Evolutionary conservation across 306 rosid species (phyloP).

Genomic region (Quercus glauca): DNA sequence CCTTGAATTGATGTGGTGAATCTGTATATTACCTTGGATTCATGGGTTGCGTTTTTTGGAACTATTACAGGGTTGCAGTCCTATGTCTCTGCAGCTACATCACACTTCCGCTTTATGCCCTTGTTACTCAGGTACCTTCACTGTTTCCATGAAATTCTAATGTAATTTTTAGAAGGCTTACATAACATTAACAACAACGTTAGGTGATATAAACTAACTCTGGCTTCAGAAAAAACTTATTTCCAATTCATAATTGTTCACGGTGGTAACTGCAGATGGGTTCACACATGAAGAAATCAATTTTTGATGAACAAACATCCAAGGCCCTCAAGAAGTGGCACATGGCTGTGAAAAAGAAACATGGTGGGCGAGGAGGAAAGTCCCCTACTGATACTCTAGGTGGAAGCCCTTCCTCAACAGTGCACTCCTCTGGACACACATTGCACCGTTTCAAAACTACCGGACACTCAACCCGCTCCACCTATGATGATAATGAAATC

Average conservation of each 20-base stretch:
- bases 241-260: background rate
- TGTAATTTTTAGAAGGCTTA: background rate
- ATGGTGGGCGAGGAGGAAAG: conserved; percentile 36
- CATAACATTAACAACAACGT: background rate
- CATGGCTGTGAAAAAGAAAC: conserved; percentile 66
- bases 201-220: background rate
- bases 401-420: conserved; percentile 40
- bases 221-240: background rate
- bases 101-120: conserved; percentile 89
- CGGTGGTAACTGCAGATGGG: conserved; percentile 68
- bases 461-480: conserved; percentile 51
- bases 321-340: conserved; percentile 83
- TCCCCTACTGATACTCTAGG: conserved; percentile 27
- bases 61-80: conserved; percentile 47
- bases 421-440: conserved; percentile 39
- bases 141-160: background rate
- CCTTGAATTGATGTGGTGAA: conserved; percentile 1
- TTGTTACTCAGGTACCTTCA: conserved; percentile 74
- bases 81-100: conserved; percentile 79
- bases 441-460: conserved; percentile 78
- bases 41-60: background rate
- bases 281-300: conserved; percentile 65
- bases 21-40: background rate
- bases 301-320: conserved; percentile 86
- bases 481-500: conserved; percentile 32